Evolutionary conservation across 192 early-diverging fungal genomes (phyloP), one percentile per base, ranked within the genome.

Genomic region (Backusella sp.): DNA sequence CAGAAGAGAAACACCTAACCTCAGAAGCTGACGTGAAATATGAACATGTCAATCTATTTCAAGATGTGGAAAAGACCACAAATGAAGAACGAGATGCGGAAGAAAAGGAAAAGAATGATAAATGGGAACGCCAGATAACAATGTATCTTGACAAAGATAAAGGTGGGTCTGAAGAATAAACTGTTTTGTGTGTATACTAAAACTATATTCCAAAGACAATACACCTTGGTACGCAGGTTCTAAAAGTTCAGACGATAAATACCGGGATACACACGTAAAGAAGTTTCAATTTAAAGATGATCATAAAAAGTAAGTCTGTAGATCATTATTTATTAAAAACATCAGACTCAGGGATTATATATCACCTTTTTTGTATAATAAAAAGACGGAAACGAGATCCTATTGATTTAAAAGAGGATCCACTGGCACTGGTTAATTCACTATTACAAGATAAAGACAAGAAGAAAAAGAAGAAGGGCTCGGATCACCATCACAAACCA

Each of bases 131-230:
- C 32, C 78, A 89, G 26, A 84, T 84, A 59, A 91, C 91, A 6
- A 90, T 88, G 90, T 91, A 92, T 81, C 80, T 92, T n/a, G 92
- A 83, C 71, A 81, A 86, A 46, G 85, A 67, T 3, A 82, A 77
- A 78, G 81, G 79, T 81, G 68, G 74, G 30, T 1, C 32, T 23
- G 44, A 23, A 39, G 1, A 35, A 30, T 30, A 32, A 14, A 44
- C 14, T 34, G 17, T 21, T 6, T 14, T 19, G 11, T 23, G 8
- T 39, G 30, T 11, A 6, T 6, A 17, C 36, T 39, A 23, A 77
- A 15, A 6, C 0, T 32, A 36, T 35, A 30, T 6, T 34, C 26
- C 23, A 62, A 70, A 70, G 71, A 80, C 2, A 42, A 72, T 15
- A 44, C 70, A 19, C 84, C 81, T 3, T 85, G 82, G 84, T 83